A percentile compares a stretch with the other conserved stretches of the same genome.
Evolutionary conservation across 2,329 filamentous ascomycete genomes (phyloP).

Genomic region (Aspergillus pseudoglaucus): DNA sequence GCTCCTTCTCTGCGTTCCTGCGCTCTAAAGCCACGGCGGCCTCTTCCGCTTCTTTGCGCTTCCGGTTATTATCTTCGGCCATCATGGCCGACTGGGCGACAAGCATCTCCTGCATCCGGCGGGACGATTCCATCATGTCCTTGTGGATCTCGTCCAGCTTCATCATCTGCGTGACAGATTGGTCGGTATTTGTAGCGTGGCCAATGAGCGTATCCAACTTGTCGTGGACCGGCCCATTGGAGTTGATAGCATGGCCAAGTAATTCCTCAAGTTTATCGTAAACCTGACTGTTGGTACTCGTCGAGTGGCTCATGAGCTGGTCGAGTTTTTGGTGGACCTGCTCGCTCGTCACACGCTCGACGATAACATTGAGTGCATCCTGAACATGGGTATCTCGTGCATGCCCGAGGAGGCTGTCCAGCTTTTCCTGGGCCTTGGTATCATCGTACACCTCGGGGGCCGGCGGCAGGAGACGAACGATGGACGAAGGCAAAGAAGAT

Average conservation of each 20-base stretch:
- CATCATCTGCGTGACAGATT: slow-evolving; percentile 68
- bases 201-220: slow-evolving; percentile 42
- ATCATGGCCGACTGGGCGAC: slow-evolving; percentile 42
- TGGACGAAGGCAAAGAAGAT: slow-evolving; percentile 44
- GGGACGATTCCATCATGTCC: slow-evolving; percentile 76
- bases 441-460: slow-evolving; percentile 58
- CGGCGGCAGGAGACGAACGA: slow-evolving; percentile 52
- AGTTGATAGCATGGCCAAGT: slow-evolving; percentile 28
- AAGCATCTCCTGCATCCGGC: slow-evolving; percentile 71
- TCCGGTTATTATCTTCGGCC: slow-evolving; percentile 70
- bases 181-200: slow-evolving; percentile 54
- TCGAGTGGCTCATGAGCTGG: slow-evolving; percentile 31
- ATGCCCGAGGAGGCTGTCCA: slow-evolving; percentile 41
- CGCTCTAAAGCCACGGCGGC: slow-evolving; percentile 75
- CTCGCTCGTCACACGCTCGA: slow-evolving; percentile 44
- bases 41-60: slow-evolving; percentile 72
- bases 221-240: slow-evolving; percentile 25
- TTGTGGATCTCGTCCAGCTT: slow-evolving; percentile 84
- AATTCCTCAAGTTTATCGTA: slow-evolving; percentile 54
- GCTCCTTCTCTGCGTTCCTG: slow-evolving; percentile 59
- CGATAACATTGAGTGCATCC: slow-evolving; percentile 49
- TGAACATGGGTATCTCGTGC: slow-evolving; percentile 48
- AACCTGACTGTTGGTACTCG: slow-evolving; percentile 35
- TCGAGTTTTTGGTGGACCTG: slow-evolving; percentile 56
- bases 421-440: slow-evolving; percentile 52